Conservation (phyloP, 192 early-diverging fungal genomes). For the Chytriomyces sp. region DNA sequence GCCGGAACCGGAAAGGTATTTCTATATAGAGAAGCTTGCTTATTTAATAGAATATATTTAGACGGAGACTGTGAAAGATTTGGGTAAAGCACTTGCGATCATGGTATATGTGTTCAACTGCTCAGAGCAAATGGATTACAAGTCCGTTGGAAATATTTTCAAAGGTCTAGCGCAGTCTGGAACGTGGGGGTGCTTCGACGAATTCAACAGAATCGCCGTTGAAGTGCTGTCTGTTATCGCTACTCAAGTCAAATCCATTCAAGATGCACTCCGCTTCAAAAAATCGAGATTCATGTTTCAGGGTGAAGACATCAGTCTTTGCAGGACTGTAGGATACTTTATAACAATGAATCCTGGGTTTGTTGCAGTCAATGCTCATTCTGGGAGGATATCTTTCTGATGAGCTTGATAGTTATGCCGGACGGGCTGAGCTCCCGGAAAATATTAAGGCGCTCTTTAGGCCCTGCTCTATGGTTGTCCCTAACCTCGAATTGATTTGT, state of each 20-base stretch:
- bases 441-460: conserved; percentile 71
- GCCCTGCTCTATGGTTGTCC: conserved; percentile 68
- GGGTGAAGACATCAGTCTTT: conserved; percentile 64
- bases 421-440: conserved; percentile 67
- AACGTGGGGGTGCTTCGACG: conserved; percentile 70
- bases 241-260: conserved; percentile 68
- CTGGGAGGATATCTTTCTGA: too few species aligned
- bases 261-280: conserved; percentile 64
- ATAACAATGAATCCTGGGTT: conserved; percentile 68
- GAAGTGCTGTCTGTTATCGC: conserved; percentile 69
- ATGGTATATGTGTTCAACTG: conserved; percentile 76
- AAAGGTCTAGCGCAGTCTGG: conserved; percentile 68
- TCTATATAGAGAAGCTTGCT: neutral
- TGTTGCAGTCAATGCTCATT: too few species aligned
- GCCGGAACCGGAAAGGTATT: conserved; percentile 52
- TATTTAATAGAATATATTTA: conserved; percentile 30
- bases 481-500: conserved; percentile 67
- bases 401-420: conserved; percentile 52
- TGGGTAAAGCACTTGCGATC: conserved; percentile 66
- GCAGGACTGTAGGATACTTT: conserved; percentile 59
- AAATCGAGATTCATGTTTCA: conserved; percentile 71
- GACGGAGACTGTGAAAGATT: conserved; percentile 67
- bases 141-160: conserved; percentile 69
- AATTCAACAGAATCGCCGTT: conserved; percentile 67
- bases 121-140: conserved; percentile 72